Evolutionary conservation across 495 filamentous ascomycete species (phyloP), one percentile per base, ranked within the genome.

Genomic region (Aspergillus kassunensis): DNA sequence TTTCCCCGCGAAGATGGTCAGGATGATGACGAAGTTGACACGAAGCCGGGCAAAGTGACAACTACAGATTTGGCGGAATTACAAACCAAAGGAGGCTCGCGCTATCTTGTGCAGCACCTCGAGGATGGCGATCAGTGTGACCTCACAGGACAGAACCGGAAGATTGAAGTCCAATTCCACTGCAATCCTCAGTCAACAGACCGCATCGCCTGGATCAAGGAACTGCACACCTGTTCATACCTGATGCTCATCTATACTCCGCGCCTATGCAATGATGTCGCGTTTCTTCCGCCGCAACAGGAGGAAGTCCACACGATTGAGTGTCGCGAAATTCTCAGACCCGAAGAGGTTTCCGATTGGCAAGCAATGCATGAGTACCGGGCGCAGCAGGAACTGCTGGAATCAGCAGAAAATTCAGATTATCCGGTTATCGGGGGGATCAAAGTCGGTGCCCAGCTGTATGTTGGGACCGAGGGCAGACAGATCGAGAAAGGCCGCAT

Each of bases 241-340:
- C 71, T 97, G 35, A 95, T 98, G 90, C 82, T 95, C 1, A 83
- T 98, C 44, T 87, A 97, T 63, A 98, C 93, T 0, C 90, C 93
- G 3, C 82, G 92, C 1, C 82, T 98, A 37, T 98, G 93, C 68
- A 85, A 88, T 62, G 93, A 98, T 56, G 83, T 91, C 19, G 91
- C 92, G 6, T 98, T 98, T 68, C 75, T 89, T 33, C 91, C 92
- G 8, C 89, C 91, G 1, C 86, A 90, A 51, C 83, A 89, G 45
- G 87, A 86, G 52, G 83, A 84, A 46, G 84, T 90, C 6, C 82
- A 96, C 62, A 63, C 80, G 2, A 90, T 98, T 29, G 80, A 81
- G 51, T 98, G 93, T 61, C 79, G 80, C 7, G 80, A 84, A 46
- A 82, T 96, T 40, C 68, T 95, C 16, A 55, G 61, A 10, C 67